Base-by-base conservation (phyloP, 257 asterid genomes). In the Nicotiana tomentosiformis region DNA sequence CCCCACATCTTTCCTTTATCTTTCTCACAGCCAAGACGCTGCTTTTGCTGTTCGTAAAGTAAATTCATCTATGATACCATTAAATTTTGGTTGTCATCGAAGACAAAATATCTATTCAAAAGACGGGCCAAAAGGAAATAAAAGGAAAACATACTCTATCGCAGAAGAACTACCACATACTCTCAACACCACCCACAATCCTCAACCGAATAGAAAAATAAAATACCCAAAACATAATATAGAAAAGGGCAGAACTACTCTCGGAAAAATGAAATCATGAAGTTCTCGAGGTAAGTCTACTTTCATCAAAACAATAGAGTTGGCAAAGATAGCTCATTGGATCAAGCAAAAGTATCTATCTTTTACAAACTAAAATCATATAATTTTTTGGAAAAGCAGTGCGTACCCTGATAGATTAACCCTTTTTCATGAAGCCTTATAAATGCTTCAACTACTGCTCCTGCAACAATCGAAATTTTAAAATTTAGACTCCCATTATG, bases 341-440 rank as follows among this genome's bases (percentile, higher is more conserved):
- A 51, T 51, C 64, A 76, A 51, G 80, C 23, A 74, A 43, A 35
- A 7, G 80, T 76, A 8, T 51, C 46, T 76, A 76, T 51, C 14
- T 15, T 76, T 76, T 51, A 51, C 46, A 49, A 14, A 51, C 26
- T 26, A 51, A 49, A 72, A 51, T 15, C 64, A 51, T 76, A 51
- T 6, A 7, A 76, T 49, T 8, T 51, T 76, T 76, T 74, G 39
- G 58, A 78, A 66, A 83, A 83, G 64, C 62, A 49, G 37, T 81
- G 46, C 32, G 49, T 88, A 94, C 98, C 99, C 92, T 91, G 99
- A 92, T 96, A 96, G 79, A 96, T 92, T 55, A 93, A 89, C 83
- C 98, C 99, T 89, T 96, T 96, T 87, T 96, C 98, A 37, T 96
- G 97, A 89, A 96, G 99, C 92, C 93, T 91, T 80, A 93, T 89